Conservation (phyloP, 2,329 filamentous ascomycete species). For the Aurifilum marmelostoma region DNA sequence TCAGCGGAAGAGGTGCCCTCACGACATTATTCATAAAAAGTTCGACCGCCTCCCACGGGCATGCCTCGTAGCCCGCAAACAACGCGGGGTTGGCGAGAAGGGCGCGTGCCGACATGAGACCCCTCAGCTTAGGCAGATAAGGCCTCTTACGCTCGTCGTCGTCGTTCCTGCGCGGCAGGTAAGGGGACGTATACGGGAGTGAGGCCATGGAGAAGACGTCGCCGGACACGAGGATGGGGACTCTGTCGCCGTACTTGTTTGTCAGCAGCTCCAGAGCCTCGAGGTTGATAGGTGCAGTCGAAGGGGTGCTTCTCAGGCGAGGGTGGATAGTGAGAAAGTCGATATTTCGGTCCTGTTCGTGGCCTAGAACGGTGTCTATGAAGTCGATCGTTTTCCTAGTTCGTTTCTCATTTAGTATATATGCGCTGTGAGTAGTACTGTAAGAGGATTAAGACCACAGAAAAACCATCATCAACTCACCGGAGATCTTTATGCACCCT, state of each 20-base stretch:
- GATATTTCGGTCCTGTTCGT: conserved; percentile 54
- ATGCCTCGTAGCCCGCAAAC: conserved; percentile 59
- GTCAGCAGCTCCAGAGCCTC: conserved; percentile 62
- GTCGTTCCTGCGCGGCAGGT: conserved; percentile 35
- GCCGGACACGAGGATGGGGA: conserved; percentile 70
- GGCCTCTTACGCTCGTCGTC: conserved; percentile 32
- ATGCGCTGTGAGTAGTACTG: too few relatives aligned
- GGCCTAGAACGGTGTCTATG: conserved; percentile 62
- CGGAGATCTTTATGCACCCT: conserved; percentile 67
- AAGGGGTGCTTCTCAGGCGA: conserved; percentile 63
- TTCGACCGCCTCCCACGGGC: conserved; percentile 66
- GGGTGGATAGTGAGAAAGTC: conserved; percentile 75
- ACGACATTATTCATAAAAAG: conserved; percentile 63
- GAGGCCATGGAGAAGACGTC: conserved; percentile 64
- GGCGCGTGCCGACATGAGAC: conserved; percentile 72
- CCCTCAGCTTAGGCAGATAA: conserved; percentile 53
- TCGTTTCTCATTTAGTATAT: background rate
- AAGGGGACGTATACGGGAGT: conserved; percentile 49
- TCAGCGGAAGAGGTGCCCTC: conserved; percentile 62
- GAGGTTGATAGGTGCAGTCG: conserved; percentile 62
- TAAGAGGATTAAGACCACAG: too few relatives aligned
- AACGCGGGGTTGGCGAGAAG: conserved; percentile 69
- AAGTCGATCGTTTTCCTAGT: conserved; percentile 62
- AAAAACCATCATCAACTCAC: conserved; percentile 35
- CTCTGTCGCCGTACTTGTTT: conserved; percentile 52